A percentile compares a stretch with the other conserved stretches of the same genome.
phyloP scores from a whole-genome alignment of 2,329 filamentous ascomycete genomes.

The Clonostachys sp. region DNA sequence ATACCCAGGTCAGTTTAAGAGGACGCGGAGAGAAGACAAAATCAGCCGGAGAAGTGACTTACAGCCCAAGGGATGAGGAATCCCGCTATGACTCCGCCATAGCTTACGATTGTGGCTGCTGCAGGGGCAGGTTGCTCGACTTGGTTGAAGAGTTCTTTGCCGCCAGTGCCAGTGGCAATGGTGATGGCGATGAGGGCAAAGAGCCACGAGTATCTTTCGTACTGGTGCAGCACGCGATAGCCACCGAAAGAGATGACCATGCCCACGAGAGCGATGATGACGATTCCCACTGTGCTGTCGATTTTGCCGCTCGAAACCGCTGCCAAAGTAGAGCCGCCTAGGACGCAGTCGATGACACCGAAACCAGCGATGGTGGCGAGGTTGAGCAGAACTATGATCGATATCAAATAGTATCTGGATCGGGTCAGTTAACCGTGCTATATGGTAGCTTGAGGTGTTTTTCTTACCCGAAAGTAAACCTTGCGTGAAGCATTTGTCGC shows the following conservation, averaged over 20 bases:
- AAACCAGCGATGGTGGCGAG: slow-evolving; percentile 59
- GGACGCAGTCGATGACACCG: slow-evolving; percentile 55
- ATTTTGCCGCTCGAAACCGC: slow-evolving; percentile 45
- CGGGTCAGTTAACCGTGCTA: background rate
- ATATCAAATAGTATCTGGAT: slow-evolving; percentile 40
- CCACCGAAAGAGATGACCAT: slow-evolving; percentile 60
- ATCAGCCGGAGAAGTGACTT: slow-evolving; percentile 32
- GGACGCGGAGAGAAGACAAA: slow-evolving; percentile 58
- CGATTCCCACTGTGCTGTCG: slow-evolving; percentile 51
- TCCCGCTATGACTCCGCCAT: slow-evolving; percentile 56
- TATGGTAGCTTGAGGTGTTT: slow-evolving; percentile 11
- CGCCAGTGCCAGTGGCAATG: slow-evolving; percentile 52
- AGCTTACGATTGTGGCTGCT: slow-evolving; percentile 45
- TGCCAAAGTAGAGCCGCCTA: slow-evolving; percentile 54
- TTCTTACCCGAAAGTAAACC: slow-evolving; percentile 53
- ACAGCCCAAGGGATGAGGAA: slow-evolving; percentile 61
- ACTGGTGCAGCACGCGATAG: slow-evolving; percentile 50
- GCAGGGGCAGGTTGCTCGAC: slow-evolving; percentile 29
- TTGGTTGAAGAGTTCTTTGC: slow-evolving; percentile 42
- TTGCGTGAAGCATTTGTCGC: slow-evolving; percentile 61
- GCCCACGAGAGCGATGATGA: slow-evolving; percentile 52
- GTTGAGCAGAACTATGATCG: slow-evolving; percentile 55
- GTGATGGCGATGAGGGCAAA: slow-evolving; percentile 48
- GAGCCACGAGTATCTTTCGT: slow-evolving; percentile 54
- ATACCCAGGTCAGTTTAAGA: slow-evolving; percentile 39